Conservation (phyloP, 257 asterid genomes). For the Asclepias syriaca region DNA sequence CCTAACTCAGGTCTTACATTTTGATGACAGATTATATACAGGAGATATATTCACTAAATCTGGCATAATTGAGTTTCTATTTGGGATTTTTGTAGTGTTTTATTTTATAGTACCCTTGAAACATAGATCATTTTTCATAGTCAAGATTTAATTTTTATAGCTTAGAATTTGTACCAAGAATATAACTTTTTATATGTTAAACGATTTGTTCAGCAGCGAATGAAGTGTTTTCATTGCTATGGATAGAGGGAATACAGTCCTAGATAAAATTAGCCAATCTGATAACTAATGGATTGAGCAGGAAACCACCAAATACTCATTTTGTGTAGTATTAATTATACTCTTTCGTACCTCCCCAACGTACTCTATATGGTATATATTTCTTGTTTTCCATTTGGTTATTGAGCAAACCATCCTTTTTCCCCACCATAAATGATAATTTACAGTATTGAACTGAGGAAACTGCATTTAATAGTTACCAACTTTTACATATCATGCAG, state of each 20-base stretch:
- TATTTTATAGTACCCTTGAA: neutral
- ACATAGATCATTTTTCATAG: neutral
- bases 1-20: conserved; percentile 64
- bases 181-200: neutral
- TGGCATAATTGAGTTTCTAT: neutral
- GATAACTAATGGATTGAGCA: neutral
- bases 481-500: conserved; percentile 32
- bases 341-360: neutral
- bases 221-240: neutral
- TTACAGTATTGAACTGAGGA: neutral
- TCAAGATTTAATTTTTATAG: neutral
- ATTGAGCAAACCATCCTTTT: neutral
- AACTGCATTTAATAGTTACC: neutral
- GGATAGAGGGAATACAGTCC: neutral
- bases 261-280: neutral
- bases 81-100: too few species aligned
- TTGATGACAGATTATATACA: conserved; percentile 1
- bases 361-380: neutral
- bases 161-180: neutral
- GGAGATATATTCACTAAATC: neutral
- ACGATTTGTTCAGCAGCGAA: neutral
- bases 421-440: neutral
- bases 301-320: neutral
- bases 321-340: neutral
- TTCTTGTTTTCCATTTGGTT: neutral